These are phyloP conservation scores for Penicillium sp. DNA, from an alignment of 2,329 filamentous ascomycete species.

Conservation along the genomic window DNA sequence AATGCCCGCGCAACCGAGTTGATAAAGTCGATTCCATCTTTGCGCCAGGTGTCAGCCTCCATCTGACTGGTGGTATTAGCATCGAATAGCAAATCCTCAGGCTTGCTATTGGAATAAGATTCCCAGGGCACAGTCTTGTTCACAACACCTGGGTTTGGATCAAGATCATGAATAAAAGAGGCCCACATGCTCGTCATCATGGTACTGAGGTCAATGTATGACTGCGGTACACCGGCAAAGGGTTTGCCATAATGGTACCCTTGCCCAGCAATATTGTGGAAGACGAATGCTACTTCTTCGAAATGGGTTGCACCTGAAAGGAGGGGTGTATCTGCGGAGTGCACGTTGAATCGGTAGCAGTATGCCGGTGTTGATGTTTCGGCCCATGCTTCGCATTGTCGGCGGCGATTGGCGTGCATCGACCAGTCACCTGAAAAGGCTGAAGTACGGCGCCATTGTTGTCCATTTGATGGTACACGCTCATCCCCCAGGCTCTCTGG, in stretches of 20 bases:
- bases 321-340: constrained; percentile 45
- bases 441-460: constrained; percentile 56
- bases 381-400: constrained; percentile 56
- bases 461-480: constrained; percentile 41
- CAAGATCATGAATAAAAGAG: constrained; percentile 49
- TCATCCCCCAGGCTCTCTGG: constrained; percentile 45
- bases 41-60: constrained; percentile 50
- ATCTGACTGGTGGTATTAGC: constrained; percentile 49
- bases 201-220: constrained; percentile 46
- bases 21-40: constrained; percentile 34
- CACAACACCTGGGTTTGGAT: constrained; percentile 45
- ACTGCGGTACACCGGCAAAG: constrained; percentile 44
- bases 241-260: constrained; percentile 47
- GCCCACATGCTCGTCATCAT: constrained; percentile 57
- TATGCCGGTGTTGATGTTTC: constrained; percentile 54
- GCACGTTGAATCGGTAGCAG: constrained; percentile 65
- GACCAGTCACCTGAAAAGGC: constrained; percentile 58
- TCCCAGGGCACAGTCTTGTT: constrained; percentile 44
- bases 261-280: constrained; percentile 53
- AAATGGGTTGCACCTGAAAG: constrained; percentile 57
- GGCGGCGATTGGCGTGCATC: constrained; percentile 59
- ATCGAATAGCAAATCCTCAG: constrained; percentile 55
- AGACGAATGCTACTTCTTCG: constrained; percentile 58
- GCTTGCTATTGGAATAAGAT: constrained; percentile 43
- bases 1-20: constrained; percentile 29